phyloP scores from a whole-genome alignment of 2,329 filamentous ascomycete genomes.

The Zymoseptoria passerinii region DNA sequence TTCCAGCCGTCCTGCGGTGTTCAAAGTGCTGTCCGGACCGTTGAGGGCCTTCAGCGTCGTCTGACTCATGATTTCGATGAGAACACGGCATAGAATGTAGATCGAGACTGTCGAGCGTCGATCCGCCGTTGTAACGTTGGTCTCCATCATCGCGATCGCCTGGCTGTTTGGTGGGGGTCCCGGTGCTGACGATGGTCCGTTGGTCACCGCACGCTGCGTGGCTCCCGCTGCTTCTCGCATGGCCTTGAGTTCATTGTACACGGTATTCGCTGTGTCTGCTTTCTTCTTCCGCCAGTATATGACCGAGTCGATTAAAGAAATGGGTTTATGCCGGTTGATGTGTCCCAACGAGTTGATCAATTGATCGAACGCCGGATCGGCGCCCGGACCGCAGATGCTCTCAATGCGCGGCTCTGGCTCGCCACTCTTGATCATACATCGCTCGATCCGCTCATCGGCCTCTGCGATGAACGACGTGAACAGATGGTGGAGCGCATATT shows the following conservation, averaged over 20 bases:
- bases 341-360: constrained; percentile 87
- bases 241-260: constrained; percentile 25
- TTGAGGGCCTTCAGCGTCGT: constrained; percentile 69
- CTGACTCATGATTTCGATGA: constrained; percentile 89
- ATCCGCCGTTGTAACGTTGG: constrained; percentile 43
- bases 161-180: constrained; percentile 18
- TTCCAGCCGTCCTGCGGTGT: constrained; percentile 91
- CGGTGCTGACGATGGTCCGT: constrained; percentile 11
- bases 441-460: constrained; percentile 91
- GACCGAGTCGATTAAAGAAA: constrained; percentile 89
- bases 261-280: constrained; percentile 63
- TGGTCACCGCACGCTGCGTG: constrained; percentile 18
- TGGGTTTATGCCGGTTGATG: constrained; percentile 88
- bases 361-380: constrained; percentile 85
- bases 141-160: constrained; percentile 23
- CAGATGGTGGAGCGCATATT: constrained; percentile 92
- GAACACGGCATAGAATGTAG: constrained; percentile 85
- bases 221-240: constrained; percentile 16
- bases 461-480: constrained; percentile 96
- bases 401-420: constrained; percentile 81
- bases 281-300: constrained; percentile 98
- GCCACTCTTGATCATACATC: constrained; percentile 71
- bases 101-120: constrained; percentile 89
- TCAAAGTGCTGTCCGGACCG: constrained; percentile 48
- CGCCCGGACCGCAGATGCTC: constrained; percentile 79